Evolutionary conservation across 148 eudicot species (phyloP).

Genomic region (Salicornia ramosissima): DNA sequence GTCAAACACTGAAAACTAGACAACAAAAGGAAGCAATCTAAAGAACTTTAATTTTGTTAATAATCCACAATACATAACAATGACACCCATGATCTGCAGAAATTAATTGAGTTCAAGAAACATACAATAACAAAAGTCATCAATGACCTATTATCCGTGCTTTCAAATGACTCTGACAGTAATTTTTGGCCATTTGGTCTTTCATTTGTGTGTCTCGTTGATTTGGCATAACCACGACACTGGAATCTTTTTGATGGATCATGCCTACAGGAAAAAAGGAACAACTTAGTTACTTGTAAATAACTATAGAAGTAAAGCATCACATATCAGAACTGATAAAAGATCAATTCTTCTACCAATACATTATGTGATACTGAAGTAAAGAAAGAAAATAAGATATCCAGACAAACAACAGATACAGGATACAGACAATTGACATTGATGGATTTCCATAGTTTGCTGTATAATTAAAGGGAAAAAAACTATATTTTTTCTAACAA

Average conservation of each 20-base stretch:
- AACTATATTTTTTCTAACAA: background rate
- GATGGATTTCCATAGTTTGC: background rate
- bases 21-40: slow-evolving; percentile 16
- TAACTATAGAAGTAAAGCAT: background rate
- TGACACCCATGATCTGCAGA: background rate
- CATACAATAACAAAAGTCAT: slow-evolving; percentile 44
- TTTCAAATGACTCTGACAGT: slow-evolving; percentile 24
- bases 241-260: slow-evolving; percentile 39
- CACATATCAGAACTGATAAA: background rate
- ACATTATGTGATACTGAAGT: background rate
- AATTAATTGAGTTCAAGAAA: slow-evolving; percentile 12
- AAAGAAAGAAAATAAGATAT: background rate
- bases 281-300: background rate
- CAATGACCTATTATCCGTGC: slow-evolving; percentile 34
- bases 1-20: slow-evolving; percentile 6
- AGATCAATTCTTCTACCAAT: background rate
- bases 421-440: background rate
- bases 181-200: slow-evolving; percentile 23
- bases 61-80: background rate
- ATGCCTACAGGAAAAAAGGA: slow-evolving; percentile 25
- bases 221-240: slow-evolving; percentile 32
- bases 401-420: background rate
- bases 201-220: slow-evolving; percentile 26
- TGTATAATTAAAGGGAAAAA: background rate
- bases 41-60: background rate